phyloP scores from a whole-genome alignment of 2,329 filamentous ascomycete species.

The Dothidotthia symphoricarpi region DNA sequence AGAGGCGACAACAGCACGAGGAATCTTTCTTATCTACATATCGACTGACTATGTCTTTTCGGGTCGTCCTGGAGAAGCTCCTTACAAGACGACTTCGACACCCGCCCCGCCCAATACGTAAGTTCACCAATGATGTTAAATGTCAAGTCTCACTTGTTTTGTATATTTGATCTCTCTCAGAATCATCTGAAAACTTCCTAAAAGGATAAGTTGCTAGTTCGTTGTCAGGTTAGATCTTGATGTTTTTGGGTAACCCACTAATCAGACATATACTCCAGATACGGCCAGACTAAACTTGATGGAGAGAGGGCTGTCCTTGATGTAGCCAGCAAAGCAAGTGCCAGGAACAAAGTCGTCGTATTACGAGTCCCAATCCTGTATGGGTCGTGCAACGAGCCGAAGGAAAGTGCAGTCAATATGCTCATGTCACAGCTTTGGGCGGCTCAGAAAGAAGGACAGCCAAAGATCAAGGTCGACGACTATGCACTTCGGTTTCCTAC shows the following conservation, averaged over 20 bases:
- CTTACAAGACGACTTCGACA: conserved; percentile 65
- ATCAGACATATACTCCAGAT: conserved; percentile 39
- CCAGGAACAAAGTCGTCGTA: conserved; percentile 52
- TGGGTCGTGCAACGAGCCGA: conserved; percentile 63
- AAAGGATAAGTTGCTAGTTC: too few species aligned
- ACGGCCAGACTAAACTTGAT: conserved; percentile 70
- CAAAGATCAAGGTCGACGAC: conserved; percentile 73
- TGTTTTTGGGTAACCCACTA: too few species aligned
- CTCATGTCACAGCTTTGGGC: conserved; percentile 76
- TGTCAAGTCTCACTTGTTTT: too few species aligned
- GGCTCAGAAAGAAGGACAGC: conserved; percentile 58
- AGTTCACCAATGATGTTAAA: not conserved
- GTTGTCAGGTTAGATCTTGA: too few species aligned
- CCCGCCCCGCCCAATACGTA: conserved; percentile 70
- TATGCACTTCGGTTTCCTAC: conserved; percentile 84
- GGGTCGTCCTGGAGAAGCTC: conserved; percentile 73
- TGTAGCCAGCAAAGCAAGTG: conserved; percentile 44
- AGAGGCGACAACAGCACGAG: conserved; percentile 60
- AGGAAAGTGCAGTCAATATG: conserved; percentile 80
- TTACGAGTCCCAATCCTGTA: conserved; percentile 83
- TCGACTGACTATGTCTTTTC: conserved; percentile 82
- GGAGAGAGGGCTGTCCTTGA: conserved; percentile 70
- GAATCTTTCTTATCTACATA: conserved; percentile 69
- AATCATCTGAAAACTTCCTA: too few species aligned
- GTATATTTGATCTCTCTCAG: too few species aligned